Conservation (phyloP, 140 eudicot genomes). For the Ambrosia hybrid region DNA sequence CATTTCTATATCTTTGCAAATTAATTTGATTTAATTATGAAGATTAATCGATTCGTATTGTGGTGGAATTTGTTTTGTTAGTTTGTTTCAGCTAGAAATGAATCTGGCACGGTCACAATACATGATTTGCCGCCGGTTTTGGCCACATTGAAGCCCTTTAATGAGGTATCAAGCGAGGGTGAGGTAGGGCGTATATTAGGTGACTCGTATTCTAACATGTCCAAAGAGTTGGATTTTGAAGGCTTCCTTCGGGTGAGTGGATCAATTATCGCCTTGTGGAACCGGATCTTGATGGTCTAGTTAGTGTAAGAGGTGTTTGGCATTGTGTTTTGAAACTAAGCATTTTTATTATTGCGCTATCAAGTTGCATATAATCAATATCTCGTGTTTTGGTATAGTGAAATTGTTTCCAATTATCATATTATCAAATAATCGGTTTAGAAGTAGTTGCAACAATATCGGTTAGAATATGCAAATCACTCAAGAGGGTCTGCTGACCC, state of each 20-base stretch:
- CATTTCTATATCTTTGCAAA: neutral
- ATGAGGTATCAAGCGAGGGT: constrained; percentile 40
- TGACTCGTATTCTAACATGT: constrained; percentile 55
- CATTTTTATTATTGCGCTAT: neutral
- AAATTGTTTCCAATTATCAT: neutral
- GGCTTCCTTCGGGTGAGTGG: constrained; percentile 73
- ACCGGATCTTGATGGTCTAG: constrained; percentile 20
- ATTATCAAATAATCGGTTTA: neutral
- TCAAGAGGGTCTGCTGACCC: too few relatives aligned
- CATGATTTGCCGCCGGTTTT: constrained; percentile 75
- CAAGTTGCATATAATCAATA: neutral
- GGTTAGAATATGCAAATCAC: neutral
- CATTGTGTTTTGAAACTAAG: constrained; percentile 12
- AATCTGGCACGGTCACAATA: constrained; percentile 56
- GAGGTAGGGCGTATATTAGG: constrained; percentile 51
- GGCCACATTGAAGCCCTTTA: constrained; percentile 62
- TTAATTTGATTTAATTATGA: neutral
- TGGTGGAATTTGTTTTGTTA: constrained; percentile 20
- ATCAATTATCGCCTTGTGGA: neutral
- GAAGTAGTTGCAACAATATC: neutral
- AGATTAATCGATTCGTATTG: neutral
- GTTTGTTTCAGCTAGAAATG: constrained; percentile 59
- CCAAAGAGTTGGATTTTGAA: constrained; percentile 77
- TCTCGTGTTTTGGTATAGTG: neutral
- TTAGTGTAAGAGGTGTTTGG: neutral